Base-by-base conservation (phyloP, 2,329 filamentous ascomycete species). In the Bipolaris oryzae region DNA sequence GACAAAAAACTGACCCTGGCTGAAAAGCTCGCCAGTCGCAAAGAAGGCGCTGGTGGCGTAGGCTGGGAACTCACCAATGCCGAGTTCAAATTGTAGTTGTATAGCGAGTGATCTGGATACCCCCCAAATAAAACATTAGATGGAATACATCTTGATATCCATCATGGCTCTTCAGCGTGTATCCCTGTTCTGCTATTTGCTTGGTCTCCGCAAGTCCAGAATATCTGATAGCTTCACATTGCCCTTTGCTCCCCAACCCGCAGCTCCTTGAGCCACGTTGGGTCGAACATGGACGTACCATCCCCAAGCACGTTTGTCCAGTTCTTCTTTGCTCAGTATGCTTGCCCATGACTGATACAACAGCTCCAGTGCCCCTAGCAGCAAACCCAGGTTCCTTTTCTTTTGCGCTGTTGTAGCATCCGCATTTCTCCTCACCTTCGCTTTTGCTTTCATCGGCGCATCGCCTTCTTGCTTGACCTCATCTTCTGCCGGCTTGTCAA, bases 221-320 rank as follows among this genome's bases (percentile, higher is more conserved):
- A 96, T 90, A 62, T 86, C 85, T 13, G 78, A 78, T 34, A 96
- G 73, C 63, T 81, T 86, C 25, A 96, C 79, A 51, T 80, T 78
- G 1, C 89, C 91, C 74, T 94, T 95, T 11, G 89, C 89, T 25
- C 92, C 92, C 92, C 92, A 96, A 1, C 92, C 92, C 18, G 86
- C 85, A 45, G 85, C 85, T 0, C 92, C 92, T 54, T 82, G 77
- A 56, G 90, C 87, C 2, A 96, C 89, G 18, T 91, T 87, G 0
- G 92, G 92, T 60, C 92, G 81, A 18, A 93, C 86, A 20, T 84
- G 82, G 1, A 89, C 80, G 75, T 96, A 96, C 92, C 92, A 96
- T 10, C 79, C 79, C 90, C 91, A 96, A 16, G 91, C 90, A 57
- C 87, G 84, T 59, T 83, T 82, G 71, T 96, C 90, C 50, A 96